Evolutionary conservation across 108 stramenopile genomes (phyloP), one percentile per base, ranked within the genome.

Genomic region (Pseudonitzschia pungens): DNA sequence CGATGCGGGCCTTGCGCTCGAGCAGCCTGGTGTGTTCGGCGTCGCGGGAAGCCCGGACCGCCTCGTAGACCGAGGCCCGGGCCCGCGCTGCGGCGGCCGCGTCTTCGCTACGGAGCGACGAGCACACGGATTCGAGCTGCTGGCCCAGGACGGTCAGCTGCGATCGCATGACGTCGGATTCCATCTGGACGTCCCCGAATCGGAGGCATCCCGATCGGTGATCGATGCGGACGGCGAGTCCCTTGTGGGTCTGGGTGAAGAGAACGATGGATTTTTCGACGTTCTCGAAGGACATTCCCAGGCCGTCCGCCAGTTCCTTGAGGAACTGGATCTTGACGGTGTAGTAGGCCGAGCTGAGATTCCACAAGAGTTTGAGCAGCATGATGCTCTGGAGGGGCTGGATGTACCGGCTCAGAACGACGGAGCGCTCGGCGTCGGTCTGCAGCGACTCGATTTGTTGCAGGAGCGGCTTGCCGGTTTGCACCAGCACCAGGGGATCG

Each of bases 251-350:
- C 70, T 88, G 85, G 11, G 89, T 84, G 20, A 94, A 92, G 21
- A 86, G 64, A 10, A 97, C 93, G 50, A 98, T 81, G 22, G 84
- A 77, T 70, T 94, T 95, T 81, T 98, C 98, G 71, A 97, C 87
- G 58, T 96, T 87, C 64, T 91, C 82, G 81, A 92, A 93, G 42
- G 83, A 80, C 66, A 96, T 84, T 14, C 85, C 88, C 1, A 98
- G 84, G 1, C 92, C 94, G 12, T 83, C 68, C 11, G 95, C 84
- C 0, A 96, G 78, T 11, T 68, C 76, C 82, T 91, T 83, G 43
- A 97, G 77, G 69, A 90, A 84, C 33, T 95, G 95, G 18, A 98
- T 88, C 45, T 82, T 83, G 45, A 98, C 90, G 41, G 93, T 93
- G 78, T 93, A 89, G 82, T 97, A 98, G 18, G 94, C 90, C 26